Evolutionary conservation across 305 asterid genomes (phyloP), one percentile per base, ranked within the genome.

Genomic region (Euphrasia arctica): DNA sequence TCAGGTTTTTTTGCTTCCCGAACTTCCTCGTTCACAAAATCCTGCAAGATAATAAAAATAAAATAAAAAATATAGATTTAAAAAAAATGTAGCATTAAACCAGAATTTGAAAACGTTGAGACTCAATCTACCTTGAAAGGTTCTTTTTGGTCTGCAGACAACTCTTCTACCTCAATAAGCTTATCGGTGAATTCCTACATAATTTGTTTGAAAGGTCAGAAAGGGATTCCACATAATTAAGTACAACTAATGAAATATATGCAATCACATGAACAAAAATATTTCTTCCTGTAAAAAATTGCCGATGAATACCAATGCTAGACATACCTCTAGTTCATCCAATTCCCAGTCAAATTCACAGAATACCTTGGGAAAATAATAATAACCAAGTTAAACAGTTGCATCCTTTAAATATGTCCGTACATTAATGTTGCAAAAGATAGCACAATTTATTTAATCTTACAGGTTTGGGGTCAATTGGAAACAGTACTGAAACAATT

Each of bases 331-430:
- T 62, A 83, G 75, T 60, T 92, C 96, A 82, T 92, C 95, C 13
- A 92, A 60, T 58, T 89, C 97, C 98, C 98, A 92, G 73, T 92
- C 98, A 73, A 80, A 92, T 78, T 83, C 91, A 34, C 95, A 81
- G 73, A 89, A 78, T 69, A 80, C 80, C 98, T 77, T 80, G 61
- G 65, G 63, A 57, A 54, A 54, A 28, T 67, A 59, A 9, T 43
- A 64, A 48, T 25, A 25, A 25, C 51, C 31, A 6, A 29, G 61
- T 68, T 48, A 79, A 55, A 22, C 63, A 39, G 36, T 32, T 10
- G 41, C 55, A 34, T 25, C 31, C 12, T 1, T 48, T 15, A 25
- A 25, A 25, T 25, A 25, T 25, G 27, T 25, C 27, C 27, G 27
- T 25, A 25, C 32, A 60, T 28, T 28, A 31, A 29, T 47, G n/a